Percentiles rank a stretch among this genome's conserved stretches.
Conservation (phyloP, 2,329 filamentous ascomycete species). For the Colletotrichum sojae region DNA sequence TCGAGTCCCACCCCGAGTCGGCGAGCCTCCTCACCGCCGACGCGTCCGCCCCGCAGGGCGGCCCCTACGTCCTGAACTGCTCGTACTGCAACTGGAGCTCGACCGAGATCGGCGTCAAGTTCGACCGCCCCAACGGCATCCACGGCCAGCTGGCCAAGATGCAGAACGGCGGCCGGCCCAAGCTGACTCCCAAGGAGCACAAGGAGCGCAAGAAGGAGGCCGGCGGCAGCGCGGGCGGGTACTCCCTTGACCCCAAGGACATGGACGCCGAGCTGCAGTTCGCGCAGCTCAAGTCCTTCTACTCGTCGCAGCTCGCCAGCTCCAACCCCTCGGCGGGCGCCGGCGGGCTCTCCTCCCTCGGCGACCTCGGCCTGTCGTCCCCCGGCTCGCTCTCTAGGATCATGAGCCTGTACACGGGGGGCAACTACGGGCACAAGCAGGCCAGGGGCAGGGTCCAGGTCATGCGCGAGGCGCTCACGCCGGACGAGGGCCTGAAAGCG, state of each 20-base stretch:
- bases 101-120: conserved; percentile 88
- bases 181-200: conserved; percentile 65
- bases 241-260: conserved; percentile 57
- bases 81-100: conserved; percentile 95
- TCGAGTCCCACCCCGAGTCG: conserved; percentile 70
- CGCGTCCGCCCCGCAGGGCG: conserved; percentile 51
- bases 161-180: conserved; percentile 70
- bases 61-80: conserved; percentile 85
- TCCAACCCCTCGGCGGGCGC: conserved; percentile 63
- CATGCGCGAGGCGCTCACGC: conserved; percentile 84
- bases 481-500: conserved; percentile 79
- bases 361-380: conserved; percentile 76
- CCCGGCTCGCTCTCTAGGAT: conserved; percentile 88
- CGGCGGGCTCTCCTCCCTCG: conserved; percentile 61
- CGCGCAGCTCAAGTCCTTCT: conserved; percentile 82
- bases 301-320: conserved; percentile 82
- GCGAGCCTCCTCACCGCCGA: conserved; percentile 60
- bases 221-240: conserved; percentile 61
- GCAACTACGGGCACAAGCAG: conserved; percentile 74
- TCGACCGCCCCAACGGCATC: conserved; percentile 91
- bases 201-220: conserved; percentile 66
- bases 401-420: conserved; percentile 88
- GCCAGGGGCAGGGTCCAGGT: conserved; percentile 70
- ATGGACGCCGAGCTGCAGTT: conserved; percentile 80
- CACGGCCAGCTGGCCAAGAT: conserved; percentile 83